phyloP scores from a whole-genome alignment of 768 basidiomycete genomes.

The Leccinum truebloodii region DNA sequence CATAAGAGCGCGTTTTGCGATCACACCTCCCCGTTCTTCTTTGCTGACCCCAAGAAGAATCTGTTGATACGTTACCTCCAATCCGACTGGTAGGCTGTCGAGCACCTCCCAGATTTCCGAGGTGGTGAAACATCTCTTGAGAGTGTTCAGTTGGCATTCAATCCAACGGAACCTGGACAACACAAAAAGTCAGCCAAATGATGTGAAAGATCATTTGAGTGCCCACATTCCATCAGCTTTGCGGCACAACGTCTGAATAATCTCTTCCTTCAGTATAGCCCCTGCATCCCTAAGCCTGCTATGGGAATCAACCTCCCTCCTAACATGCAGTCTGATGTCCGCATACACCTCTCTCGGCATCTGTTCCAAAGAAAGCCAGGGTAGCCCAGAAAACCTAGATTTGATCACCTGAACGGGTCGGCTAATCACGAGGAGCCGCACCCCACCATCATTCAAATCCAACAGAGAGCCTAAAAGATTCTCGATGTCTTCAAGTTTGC shows the following conservation, averaged over 20 bases:
- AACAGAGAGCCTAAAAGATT: too few relatives aligned
- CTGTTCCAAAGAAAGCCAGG: slow-evolving; percentile 7
- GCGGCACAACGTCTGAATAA: neutral
- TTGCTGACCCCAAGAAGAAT: neutral
- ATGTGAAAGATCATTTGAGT: neutral
- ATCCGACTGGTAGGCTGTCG: neutral
- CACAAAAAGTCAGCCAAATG: neutral
- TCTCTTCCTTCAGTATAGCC: slow-evolving; percentile 5
- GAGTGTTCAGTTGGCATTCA: neutral
- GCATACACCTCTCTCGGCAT: neutral
- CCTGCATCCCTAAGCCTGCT: slow-evolving; percentile 2
- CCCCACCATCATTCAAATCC: too few relatives aligned
- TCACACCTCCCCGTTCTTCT: neutral
- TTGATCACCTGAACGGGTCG: slow-evolving; percentile 7
- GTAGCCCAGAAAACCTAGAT: neutral
- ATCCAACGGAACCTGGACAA: neutral
- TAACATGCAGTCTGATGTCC: slow-evolving; percentile 12
- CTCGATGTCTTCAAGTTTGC: too few relatives aligned
- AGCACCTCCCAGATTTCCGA: neutral
- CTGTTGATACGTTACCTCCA: neutral
- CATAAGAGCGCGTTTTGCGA: neutral
- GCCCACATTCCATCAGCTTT: slow-evolving; percentile 16
- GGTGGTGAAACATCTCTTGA: neutral
- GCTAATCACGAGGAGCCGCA: slow-evolving; percentile 14
- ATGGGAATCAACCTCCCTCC: slow-evolving; percentile 8